Conservation (phyloP, 2,329 filamentous ascomycete species). For the Saccharata proteae region DNA sequence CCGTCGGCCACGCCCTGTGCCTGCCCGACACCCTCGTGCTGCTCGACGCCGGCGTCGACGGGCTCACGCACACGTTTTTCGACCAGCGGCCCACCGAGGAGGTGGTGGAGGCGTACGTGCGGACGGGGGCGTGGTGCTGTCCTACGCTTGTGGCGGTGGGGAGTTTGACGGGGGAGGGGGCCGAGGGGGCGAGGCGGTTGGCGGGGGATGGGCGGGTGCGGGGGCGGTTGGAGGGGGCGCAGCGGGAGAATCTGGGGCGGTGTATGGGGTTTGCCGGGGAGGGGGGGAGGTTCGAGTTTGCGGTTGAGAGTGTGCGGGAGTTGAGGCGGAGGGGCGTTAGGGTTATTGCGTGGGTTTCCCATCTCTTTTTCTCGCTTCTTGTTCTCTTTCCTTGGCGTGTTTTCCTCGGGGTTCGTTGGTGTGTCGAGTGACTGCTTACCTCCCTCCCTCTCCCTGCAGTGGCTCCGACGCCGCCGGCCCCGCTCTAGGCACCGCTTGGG, state of each 20-base stretch:
- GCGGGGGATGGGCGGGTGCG: constrained; percentile 28
- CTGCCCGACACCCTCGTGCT: constrained; percentile 30
- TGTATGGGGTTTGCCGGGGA: constrained; percentile 28
- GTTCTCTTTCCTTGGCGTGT: constrained; percentile 4
- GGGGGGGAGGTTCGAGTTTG: constrained; percentile 24
- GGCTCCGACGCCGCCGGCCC: constrained; percentile 32
- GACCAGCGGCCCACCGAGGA: constrained; percentile 27
- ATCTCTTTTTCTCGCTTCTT: not conserved
- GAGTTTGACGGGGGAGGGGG: constrained; percentile 29
- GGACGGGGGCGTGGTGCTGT: constrained; percentile 30
- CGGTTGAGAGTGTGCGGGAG: constrained; percentile 29
- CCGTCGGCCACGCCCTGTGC: constrained; percentile 30
- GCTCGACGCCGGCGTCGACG: constrained; percentile 29
- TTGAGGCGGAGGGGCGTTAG: constrained; percentile 29
- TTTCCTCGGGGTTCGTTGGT: not conserved
- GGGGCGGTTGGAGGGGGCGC: constrained; percentile 21
- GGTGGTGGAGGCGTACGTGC: constrained; percentile 30
- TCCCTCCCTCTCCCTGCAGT: constrained; percentile 16
- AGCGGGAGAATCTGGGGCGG: constrained; percentile 24
- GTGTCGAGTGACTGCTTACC: constrained; percentile 9
- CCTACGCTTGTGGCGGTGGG: constrained; percentile 30
- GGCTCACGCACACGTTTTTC: constrained; percentile 32
- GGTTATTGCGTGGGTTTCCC: constrained; percentile 25
- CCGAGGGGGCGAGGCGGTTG: constrained; percentile 25
- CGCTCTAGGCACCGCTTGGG: constrained; percentile 32